Evolutionary conservation across 139 green algal genomes (phyloP), one percentile per base, ranked within the genome.

Genomic region (Closterium sp.): DNA sequence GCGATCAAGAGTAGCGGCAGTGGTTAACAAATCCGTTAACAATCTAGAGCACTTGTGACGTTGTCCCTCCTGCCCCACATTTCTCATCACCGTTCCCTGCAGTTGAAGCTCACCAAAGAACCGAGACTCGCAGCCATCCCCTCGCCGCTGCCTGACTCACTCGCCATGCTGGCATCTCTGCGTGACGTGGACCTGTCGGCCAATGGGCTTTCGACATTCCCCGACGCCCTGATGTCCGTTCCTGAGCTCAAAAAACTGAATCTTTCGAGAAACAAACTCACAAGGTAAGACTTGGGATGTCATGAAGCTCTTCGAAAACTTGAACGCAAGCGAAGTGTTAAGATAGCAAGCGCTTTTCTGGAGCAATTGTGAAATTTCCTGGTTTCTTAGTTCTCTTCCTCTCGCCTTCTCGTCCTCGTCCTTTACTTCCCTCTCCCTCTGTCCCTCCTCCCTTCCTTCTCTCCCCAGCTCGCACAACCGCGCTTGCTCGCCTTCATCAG

Each of bases 241-340:
- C 32, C 70, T 21, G 50, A 42, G 27, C 38, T 92, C n/a, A 92
- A 85, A 28, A 92, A 92, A 45, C 42, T 92, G 17, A 92, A 24
- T 34, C 62, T 92, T 27, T 92, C 89, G 4, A n/a, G 89, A 45
- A 92, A 92, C 89, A 92, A 92, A n/a, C 34, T 92, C 29, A 89
- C 89, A 7, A 89, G 62, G 89, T 42, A 17, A 89, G 85, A 87
- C 19, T 30, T 7, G 27, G 17, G 24, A 28, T 30, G 79, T 30
- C 6, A 30, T n/a, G 24, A 28, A 86, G 79, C 27, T n/a, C 17
- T 13, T 86, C 11, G 79, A n/a, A 50, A 38, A n/a, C 85, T 88
- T 89, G 13, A 24, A 5, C 50, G 86, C 29, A 30, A 24, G n/a
- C n/a, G 27, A 10, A 88, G 13, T 24, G 13, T 86, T 4, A 91